phyloP scores from a whole-genome alignment of 805 yeast species.

The Saccharomyces jurei region DNA sequence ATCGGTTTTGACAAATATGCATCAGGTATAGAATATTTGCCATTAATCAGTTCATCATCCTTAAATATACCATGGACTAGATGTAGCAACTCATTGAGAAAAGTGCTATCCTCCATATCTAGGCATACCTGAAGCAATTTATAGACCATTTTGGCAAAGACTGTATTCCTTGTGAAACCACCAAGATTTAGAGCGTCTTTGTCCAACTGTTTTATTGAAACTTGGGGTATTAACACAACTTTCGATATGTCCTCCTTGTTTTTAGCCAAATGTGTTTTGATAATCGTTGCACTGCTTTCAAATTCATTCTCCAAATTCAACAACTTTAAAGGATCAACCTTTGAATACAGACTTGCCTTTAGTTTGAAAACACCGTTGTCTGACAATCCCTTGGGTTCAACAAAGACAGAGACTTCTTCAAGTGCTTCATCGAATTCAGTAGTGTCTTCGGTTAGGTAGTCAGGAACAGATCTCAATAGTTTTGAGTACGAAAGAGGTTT shows the following conservation, averaged over 20 bases:
- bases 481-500: conserved; percentile 50
- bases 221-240: conserved; percentile 43
- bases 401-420: conserved; percentile 49
- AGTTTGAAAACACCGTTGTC: conserved; percentile 63
- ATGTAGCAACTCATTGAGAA: conserved; percentile 54
- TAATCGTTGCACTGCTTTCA: conserved; percentile 42
- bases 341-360: conserved; percentile 37
- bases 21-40: conserved; percentile 35
- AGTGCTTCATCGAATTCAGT: conserved; percentile 42
- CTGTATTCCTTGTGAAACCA: conserved; percentile 41
- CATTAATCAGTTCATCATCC: conserved; percentile 41
- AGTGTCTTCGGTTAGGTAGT: conserved; percentile 28
- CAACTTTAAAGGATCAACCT: conserved; percentile 52
- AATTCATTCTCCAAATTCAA: conserved; percentile 41
- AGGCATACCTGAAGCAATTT: conserved; percentile 50
- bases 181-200: conserved; percentile 38
- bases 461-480: conserved; percentile 33
- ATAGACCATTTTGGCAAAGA: conserved; percentile 49
- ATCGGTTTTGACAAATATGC: conserved; percentile 48
- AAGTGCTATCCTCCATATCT: conserved; percentile 44
- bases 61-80: conserved; percentile 55
- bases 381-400: conserved; percentile 56
- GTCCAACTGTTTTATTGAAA: conserved; percentile 26
- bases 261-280: conserved; percentile 38
- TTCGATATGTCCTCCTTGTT: conserved; percentile 34